Conservation (phyloP, 805 yeast species). For the Barnettozyma botsteinii region DNA sequence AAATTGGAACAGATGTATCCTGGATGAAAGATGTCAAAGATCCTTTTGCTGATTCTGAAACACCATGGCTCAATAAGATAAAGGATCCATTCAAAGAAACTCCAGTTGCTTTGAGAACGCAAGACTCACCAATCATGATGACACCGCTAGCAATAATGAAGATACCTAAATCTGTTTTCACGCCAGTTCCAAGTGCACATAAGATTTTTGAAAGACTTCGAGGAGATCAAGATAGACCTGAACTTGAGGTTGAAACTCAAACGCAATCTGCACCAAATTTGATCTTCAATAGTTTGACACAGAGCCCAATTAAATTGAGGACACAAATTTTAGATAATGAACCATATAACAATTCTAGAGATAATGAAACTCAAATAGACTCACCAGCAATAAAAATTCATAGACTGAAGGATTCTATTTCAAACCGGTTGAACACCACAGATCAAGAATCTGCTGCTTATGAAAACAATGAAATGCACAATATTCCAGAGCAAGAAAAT, state of each 20-base stretch:
- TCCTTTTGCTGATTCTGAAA: slow-evolving; percentile 5
- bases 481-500: background rate
- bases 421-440: background rate
- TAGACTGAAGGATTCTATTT: background rate
- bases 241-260: slow-evolving; percentile 19
- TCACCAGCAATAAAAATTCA: background rate
- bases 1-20: background rate
- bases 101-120: slow-evolving; percentile 10
- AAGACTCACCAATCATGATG: slow-evolving; percentile 7
- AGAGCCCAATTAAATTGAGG: slow-evolving; percentile 2
- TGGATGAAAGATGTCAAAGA: slow-evolving; percentile 4
- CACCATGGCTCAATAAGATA: slow-evolving; percentile 22
- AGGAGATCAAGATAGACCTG: slow-evolving; percentile 16
- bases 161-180: background rate
- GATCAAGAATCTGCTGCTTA: background rate
- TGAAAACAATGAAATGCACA: background rate
- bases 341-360: background rate
- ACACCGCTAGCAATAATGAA: slow-evolving; percentile 15
- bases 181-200: slow-evolving; percentile 14
- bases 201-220: slow-evolving; percentile 19
- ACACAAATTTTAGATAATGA: background rate
- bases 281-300: slow-evolving; percentile 7
- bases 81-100: slow-evolving; percentile 31
- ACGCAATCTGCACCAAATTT: slow-evolving; percentile 18
- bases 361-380: background rate